Base-by-base conservation (phyloP, 768 basidiomycete species). In the Auricularia sp. region DNA sequence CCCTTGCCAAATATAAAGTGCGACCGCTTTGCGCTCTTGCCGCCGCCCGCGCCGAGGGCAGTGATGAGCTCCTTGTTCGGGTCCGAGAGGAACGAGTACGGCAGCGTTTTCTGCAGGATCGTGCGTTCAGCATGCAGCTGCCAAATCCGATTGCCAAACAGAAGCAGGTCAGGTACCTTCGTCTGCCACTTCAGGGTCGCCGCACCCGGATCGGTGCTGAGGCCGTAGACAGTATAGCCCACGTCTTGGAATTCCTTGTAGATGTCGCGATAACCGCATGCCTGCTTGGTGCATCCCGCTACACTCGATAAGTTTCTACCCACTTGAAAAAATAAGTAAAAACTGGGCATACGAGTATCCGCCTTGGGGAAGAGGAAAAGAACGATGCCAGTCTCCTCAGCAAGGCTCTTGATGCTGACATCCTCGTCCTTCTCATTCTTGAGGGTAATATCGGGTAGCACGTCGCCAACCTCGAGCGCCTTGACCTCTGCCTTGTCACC, bases 1-100 rank as follows among this genome's bases (percentile, higher is more conserved):
- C 92, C 93, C 74, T 91, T 90, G 68, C 85, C 90, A 69, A 98
- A 96, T 69, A 98, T 84, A 74, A 96, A 97, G 74, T 96, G 93
- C 68, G 91, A 93, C 14, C 95, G 85, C 77, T 91, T 91, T 62
- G 91, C 92, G 78, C 85, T 90, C 42, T 87, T 90, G 8, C 87
- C 86, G 42, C 83, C 84, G 0, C 82, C 87, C 14, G 91, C 91
- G 16, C 94, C 95, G 34, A 98, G 81, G 2, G 86, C 88, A 39
- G 81, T 80, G 68, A 98, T 91, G 36, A 98, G 79, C 29, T 79
- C 73, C 59, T 87, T 84, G 72, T 93, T 85, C n/a, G 88, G 91
- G 73, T 98, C 95, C 5, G 91, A 96, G 36, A 98, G 80, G 1
- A 97, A 78, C 3, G 88, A 83, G 72, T 93, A 98, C 16, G 87